Evolutionary conservation across 1,139 yeast genomes (phyloP), one percentile per base, ranked within the genome.

Genomic region (Eremothecium coryli): DNA sequence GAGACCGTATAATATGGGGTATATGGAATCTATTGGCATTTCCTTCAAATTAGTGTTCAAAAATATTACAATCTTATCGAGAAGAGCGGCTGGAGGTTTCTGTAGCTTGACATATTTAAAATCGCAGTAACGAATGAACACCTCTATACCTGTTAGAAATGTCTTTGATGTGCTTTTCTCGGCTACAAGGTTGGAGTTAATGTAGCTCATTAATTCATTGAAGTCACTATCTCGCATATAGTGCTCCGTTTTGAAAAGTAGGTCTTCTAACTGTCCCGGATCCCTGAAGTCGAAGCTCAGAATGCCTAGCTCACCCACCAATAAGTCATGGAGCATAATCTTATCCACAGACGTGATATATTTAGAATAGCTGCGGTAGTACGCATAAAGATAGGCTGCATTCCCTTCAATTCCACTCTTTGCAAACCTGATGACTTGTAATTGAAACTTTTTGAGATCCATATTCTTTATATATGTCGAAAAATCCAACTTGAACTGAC

Each of bases 401-500:
- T 16, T 25, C 16, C 31, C n/a, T 20, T 23, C 17, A 10, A 12
- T 12, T 8, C 37, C 31, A 5, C 14, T 25, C 16, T 18, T n/a
- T 9, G 35, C 33, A 12, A 35, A 33, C 12, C 23, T 27, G 7
- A 21, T 15, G 14, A 54, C 29, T 26, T 51, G 56, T 14, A 29
- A 37, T 26, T 43, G 39, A 29, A 52, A 55, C n/a, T 33, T 25
- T 2, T 22, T 33, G 2, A 28, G 13, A 18, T 40, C 37, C 39
- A 52, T 41, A 30, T 54, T 52, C 24, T 46, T 52, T 21, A 55
- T 44, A 29, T 43, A 54, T 3, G 32, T 20, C n/a, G 41, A 43
- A 32, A 49, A 47, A 6, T 36, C 26, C 10, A 52, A 34, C 10
- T 46, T 39, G 31, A 42, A 54, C 30, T 45, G 48, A 9, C 35